phyloP scores from a whole-genome alignment of 2,329 filamentous ascomycete genomes.

The Magnaporthales sp. region DNA sequence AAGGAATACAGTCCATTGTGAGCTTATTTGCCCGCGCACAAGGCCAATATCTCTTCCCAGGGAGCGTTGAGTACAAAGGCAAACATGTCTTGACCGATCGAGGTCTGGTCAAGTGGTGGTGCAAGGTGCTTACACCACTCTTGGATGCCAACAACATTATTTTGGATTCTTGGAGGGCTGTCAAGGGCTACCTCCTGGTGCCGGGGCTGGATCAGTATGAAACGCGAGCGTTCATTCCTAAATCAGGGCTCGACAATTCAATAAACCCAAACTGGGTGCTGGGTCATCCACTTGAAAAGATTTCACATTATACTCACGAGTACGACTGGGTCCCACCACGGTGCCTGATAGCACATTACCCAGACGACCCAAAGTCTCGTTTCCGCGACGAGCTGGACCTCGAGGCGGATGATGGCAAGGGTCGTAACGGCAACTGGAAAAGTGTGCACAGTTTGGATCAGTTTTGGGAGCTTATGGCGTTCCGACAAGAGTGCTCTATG shows the following conservation, averaged over 20 bases:
- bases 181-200: conserved; percentile 77
- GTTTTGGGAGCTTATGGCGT: conserved; percentile 99
- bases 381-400: conserved; percentile 86
- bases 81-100: conserved; percentile 93
- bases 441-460: conserved; percentile 76
- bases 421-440: conserved; percentile 64
- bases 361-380: conserved; percentile 89
- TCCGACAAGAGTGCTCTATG: conserved; percentile 88
- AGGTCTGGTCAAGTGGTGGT: conserved; percentile 94
- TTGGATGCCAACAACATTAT: conserved; percentile 29
- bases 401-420: conserved; percentile 55
- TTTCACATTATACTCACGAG: conserved; percentile 53
- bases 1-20: conserved; percentile 61
- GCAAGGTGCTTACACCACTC: conserved; percentile 72
- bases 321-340: conserved; percentile 60
- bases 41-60: conserved; percentile 89
- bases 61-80: conserved; percentile 71
- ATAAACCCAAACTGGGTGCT: conserved; percentile 53
- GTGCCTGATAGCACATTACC: conserved; percentile 82
- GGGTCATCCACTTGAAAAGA: conserved; percentile 58
- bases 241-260: conserved; percentile 30
- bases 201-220: conserved; percentile 81
- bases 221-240: conserved; percentile 69
- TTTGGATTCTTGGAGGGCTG: conserved; percentile 27
- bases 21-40: conserved; percentile 91